Evolutionary conservation across 345 rosid genomes (phyloP).

Genomic region (Brassica napus): DNA sequence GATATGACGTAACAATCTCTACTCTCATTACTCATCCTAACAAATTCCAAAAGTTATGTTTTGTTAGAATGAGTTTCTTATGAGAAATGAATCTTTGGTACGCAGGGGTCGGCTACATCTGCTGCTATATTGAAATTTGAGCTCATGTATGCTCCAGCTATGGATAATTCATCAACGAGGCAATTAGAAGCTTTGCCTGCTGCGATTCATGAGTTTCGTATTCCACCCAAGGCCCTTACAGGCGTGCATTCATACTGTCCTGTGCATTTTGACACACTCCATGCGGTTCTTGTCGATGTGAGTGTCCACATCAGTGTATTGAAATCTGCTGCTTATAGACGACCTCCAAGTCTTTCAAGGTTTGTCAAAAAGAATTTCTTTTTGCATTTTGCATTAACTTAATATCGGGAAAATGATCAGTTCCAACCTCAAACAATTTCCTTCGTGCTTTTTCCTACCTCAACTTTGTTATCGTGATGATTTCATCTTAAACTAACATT

Average conservation of each 20-base stretch:
- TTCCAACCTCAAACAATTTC: too few relatives aligned
- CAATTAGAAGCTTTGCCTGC: constrained; percentile 59
- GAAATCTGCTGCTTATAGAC: constrained; percentile 54
- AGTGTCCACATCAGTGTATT: constrained; percentile 71
- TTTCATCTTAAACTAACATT: too few relatives aligned
- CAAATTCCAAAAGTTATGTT: neutral
- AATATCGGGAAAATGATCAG: neutral
- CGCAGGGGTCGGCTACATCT: constrained; percentile 67
- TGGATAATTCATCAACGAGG: constrained; percentile 52
- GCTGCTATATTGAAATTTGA: constrained; percentile 89
- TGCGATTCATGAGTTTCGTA: constrained; percentile 80
- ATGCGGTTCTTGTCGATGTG: constrained; percentile 79
- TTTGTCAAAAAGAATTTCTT: constrained; percentile 40
- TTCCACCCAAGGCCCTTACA: constrained; percentile 89
- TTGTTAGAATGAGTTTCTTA: neutral
- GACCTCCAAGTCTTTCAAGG: constrained; percentile 58
- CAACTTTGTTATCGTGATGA: too few relatives aligned
- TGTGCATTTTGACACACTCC: constrained; percentile 83
- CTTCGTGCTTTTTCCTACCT: too few relatives aligned
- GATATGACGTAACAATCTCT: constrained; percentile 55
- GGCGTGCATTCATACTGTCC: constrained; percentile 96
- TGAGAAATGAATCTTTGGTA: constrained; percentile 12
- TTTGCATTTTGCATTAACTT: constrained; percentile 16
- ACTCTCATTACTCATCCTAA: constrained; percentile 3
- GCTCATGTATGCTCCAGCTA: constrained; percentile 74